Evolutionary conservation across 1,284 basidiomycete genomes (phyloP).

Genomic region (Cystobasidiaceae sp.): DNA sequence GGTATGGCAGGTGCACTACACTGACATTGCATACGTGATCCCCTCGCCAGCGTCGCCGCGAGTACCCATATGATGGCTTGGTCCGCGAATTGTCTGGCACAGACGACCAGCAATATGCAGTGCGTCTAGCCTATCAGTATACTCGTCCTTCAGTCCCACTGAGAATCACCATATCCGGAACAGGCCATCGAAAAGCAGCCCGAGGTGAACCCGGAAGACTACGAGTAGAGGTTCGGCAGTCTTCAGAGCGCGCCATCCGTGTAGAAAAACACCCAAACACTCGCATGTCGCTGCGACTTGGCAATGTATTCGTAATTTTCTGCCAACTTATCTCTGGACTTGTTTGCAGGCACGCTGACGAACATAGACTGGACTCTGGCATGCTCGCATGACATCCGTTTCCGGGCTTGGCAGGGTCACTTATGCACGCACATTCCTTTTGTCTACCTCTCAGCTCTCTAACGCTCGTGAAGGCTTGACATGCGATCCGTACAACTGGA

Average conservation of each 20-base stretch:
- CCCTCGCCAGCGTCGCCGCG: constrained; percentile 33
- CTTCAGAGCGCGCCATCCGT: not conserved
- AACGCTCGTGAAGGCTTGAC: too few species aligned
- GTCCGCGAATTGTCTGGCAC: constrained; percentile 39
- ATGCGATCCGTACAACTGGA: too few species aligned
- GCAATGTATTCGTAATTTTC: too few species aligned
- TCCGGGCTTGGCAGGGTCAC: too few species aligned
- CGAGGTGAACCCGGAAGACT: not conserved
- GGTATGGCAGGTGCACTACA: too few species aligned
- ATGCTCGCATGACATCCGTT: too few species aligned
- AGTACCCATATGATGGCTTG: constrained; percentile 41
- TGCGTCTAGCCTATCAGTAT: constrained; percentile 4
- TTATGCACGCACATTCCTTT: too few species aligned
- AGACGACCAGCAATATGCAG: constrained; percentile 34
- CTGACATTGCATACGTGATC: not conserved
- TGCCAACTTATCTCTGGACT: too few species aligned
- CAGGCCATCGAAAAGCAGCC: not conserved
- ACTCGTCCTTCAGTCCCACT: not conserved
- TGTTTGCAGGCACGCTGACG: too few species aligned
- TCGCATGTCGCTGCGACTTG: not conserved
- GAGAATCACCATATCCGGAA: not conserved
- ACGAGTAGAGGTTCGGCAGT: not conserved
- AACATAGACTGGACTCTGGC: too few species aligned
- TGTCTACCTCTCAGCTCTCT: too few species aligned
- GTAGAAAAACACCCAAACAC: not conserved